phyloP scores from a whole-genome alignment of 768 basidiomycete species.

The Pluteus cervinus region DNA sequence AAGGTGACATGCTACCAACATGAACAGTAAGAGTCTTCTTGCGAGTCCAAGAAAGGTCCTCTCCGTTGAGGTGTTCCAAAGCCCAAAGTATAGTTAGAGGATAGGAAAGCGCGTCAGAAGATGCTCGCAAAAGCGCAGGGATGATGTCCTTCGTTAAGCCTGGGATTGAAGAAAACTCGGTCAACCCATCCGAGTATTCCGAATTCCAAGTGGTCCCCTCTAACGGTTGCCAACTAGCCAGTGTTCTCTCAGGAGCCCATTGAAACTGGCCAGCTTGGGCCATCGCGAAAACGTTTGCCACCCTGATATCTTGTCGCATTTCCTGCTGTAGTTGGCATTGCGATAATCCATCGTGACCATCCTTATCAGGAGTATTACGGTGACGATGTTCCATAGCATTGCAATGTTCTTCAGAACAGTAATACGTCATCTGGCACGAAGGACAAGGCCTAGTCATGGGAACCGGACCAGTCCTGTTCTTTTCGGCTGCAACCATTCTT shows the following conservation, averaged over 20 bases:
- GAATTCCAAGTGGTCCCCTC: constrained; percentile 17
- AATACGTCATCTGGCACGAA: constrained; percentile 20
- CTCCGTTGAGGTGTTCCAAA: constrained; percentile 23
- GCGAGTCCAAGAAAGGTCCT: constrained; percentile 21
- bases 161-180: no score
- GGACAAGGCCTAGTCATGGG: constrained; percentile 17
- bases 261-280: constrained; percentile 10
- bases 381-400: constrained; percentile 13
- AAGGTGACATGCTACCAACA: constrained; percentile 12
- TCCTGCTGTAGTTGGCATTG: constrained; percentile 23
- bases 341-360: constrained; percentile 17
- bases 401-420: constrained; percentile 23
- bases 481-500: constrained; percentile 14
- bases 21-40: constrained; percentile 25
- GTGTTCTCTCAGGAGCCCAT: constrained; percentile 25
- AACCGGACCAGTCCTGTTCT: constrained; percentile 2
- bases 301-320: constrained; percentile 15
- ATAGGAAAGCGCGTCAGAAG: constrained; percentile 22
- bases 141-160: constrained; percentile 10
- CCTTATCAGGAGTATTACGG: constrained; percentile 12
- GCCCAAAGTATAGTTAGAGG: constrained; percentile 27
- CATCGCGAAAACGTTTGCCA: constrained; percentile 12
- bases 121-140: constrained; percentile 15
- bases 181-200: no score
- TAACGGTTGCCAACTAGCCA: constrained; percentile 19